These are phyloP conservation scores for Carallia brachiata DNA, from an alignment of 345 rosid species.

Conservation along the genomic window DNA sequence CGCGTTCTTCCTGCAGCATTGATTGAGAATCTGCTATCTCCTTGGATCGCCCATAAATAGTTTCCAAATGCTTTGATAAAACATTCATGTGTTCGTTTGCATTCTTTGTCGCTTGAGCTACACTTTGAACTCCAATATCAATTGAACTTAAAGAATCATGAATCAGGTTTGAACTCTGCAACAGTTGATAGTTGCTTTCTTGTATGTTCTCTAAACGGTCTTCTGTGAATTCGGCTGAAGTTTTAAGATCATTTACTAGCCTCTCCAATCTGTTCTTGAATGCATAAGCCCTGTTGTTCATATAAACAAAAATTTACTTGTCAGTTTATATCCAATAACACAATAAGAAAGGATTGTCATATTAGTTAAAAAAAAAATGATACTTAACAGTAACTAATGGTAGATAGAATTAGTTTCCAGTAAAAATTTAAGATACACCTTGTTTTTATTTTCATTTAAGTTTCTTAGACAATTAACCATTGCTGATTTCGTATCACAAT, in stretches of 20 bases:
- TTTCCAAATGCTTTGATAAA: constrained; percentile 46
- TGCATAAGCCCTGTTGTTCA: constrained; percentile 47
- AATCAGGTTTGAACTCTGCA: constrained; percentile 50
- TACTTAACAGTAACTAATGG: constrained; percentile 70
- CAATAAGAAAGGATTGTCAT: background rate
- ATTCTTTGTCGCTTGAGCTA: constrained; percentile 47
- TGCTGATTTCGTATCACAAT: constrained; percentile 39
- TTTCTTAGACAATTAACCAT: constrained; percentile 58
- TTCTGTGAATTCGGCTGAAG: constrained; percentile 54
- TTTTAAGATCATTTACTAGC: constrained; percentile 67
- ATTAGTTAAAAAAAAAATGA: background rate
- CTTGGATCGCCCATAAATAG: constrained; percentile 50
- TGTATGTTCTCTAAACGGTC: constrained; percentile 48
- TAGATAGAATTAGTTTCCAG: constrained; percentile 83
- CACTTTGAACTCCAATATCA: constrained; percentile 48
- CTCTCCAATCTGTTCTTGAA: constrained; percentile 72
- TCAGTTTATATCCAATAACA: background rate
- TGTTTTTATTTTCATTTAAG: constrained; percentile 51
- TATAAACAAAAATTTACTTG: background rate
- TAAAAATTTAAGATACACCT: constrained; percentile 59
- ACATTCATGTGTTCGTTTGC: constrained; percentile 44
- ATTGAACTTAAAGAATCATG: constrained; percentile 49
- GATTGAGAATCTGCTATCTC: constrained; percentile 58
- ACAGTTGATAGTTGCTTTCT: constrained; percentile 42
- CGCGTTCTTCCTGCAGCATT: constrained; percentile 53